These are phyloP conservation scores for Trametes coccinea DNA, from an alignment of 768 basidiomycete species.

Conservation along the genomic window DNA sequence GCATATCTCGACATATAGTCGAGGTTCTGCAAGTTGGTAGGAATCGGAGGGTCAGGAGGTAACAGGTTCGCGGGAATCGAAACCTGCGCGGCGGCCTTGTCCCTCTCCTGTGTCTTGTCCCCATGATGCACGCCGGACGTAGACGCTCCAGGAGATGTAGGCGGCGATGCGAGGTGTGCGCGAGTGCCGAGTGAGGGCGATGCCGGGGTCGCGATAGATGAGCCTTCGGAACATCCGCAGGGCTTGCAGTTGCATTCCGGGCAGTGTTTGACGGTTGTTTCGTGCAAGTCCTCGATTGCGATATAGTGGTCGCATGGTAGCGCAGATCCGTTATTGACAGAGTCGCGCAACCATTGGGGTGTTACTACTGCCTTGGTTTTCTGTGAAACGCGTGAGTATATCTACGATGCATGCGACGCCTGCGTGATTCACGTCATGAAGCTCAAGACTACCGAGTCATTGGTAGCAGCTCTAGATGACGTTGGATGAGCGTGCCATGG, in stretches of 20 bases:
- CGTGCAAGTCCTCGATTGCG: constrained; percentile 52
- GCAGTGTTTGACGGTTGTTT: constrained; percentile 47
- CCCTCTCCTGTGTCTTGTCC: too few relatives aligned
- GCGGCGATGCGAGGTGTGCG: constrained; percentile 7
- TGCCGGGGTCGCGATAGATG: constrained; percentile 2
- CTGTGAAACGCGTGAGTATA: constrained; percentile 35
- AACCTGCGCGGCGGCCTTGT: too few relatives aligned
- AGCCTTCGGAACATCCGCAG: constrained; percentile 27
- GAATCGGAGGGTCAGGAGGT: constrained; percentile 23
- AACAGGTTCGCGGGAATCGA: constrained; percentile 27
- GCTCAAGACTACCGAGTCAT: too few relatives aligned
- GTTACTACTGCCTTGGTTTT: constrained; percentile 67
- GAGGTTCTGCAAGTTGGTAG: constrained; percentile 26
- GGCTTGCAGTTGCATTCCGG: constrained; percentile 37
- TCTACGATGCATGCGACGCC: too few relatives aligned
- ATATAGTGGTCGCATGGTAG: constrained; percentile 58
- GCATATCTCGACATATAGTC: constrained; percentile 47
- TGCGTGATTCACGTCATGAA: too few relatives aligned
- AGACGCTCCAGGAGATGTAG: background rate
- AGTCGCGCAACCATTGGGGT: constrained; percentile 70
- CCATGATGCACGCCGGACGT: background rate
- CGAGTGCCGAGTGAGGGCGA: background rate
- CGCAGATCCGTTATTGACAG: constrained; percentile 42
- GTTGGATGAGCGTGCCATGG: too few relatives aligned
- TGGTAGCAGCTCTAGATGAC: too few relatives aligned